Evolutionary conservation across 2,329 filamentous ascomycete genomes (phyloP).

Genomic region (Furcasterigmium furcatum): DNA sequence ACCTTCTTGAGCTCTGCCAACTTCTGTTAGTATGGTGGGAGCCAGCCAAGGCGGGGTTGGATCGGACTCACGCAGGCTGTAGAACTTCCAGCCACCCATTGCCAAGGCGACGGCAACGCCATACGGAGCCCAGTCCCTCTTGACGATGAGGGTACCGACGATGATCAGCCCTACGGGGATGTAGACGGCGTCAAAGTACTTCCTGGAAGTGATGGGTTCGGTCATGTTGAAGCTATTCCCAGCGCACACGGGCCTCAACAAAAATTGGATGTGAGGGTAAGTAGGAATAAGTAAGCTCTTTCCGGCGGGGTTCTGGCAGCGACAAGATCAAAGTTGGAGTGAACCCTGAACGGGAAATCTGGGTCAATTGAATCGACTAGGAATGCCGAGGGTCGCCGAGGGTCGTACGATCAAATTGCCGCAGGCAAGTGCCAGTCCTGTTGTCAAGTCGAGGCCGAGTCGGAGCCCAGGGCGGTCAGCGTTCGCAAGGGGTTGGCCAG

Average conservation of each 20-base stretch:
- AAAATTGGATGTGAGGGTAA: too few relatives aligned
- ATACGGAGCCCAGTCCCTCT: conserved; percentile 72
- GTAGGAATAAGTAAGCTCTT: background rate
- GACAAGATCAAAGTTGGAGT: conserved; percentile 1
- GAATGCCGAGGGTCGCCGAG: too few relatives aligned
- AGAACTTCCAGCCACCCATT: conserved; percentile 70
- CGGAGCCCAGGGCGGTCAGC: background rate
- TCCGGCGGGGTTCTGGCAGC: conserved; percentile 2
- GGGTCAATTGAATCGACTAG: too few relatives aligned
- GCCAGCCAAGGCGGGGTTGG: background rate
- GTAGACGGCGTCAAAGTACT: conserved; percentile 77
- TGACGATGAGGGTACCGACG: conserved; percentile 72
- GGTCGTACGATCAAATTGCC: conserved; percentile 1
- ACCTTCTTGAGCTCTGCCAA: conserved; percentile 70
- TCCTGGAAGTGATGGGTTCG: conserved; percentile 47
- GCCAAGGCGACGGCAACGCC: conserved; percentile 64
- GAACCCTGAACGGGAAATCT: too few relatives aligned
- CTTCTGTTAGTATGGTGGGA: background rate
- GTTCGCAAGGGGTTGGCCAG: too few relatives aligned
- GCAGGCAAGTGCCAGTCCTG: background rate
- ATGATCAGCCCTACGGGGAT: conserved; percentile 79
- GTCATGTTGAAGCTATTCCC: conserved; percentile 17
- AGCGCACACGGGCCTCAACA: conserved; percentile 7
- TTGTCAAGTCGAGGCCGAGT: too few relatives aligned
- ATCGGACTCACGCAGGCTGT: conserved; percentile 61